These are phyloP conservation scores for Hymenoscyphus linearis DNA, from an alignment of 2,329 filamentous ascomycete genomes.

Conservation along the genomic window DNA sequence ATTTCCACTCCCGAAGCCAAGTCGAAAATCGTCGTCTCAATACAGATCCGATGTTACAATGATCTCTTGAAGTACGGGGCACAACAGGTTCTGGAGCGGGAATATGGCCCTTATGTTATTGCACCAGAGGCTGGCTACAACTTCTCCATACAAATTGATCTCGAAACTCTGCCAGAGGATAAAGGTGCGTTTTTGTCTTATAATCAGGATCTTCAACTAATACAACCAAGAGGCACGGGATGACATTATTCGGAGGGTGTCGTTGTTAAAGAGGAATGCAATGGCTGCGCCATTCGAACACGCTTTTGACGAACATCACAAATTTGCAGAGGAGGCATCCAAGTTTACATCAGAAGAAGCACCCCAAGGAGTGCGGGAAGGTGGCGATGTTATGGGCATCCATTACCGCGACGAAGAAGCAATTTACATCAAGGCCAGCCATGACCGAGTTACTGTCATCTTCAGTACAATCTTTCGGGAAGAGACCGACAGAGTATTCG, in stretches of 20 bases:
- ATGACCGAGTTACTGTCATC: slow-evolving; percentile 96
- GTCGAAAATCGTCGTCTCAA: slow-evolving; percentile 89
- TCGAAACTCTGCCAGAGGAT: slow-evolving; percentile 78
- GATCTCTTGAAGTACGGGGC: slow-evolving; percentile 93
- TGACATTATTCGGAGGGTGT: slow-evolving; percentile 79
- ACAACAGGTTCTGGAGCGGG: slow-evolving; percentile 81
- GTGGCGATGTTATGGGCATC: slow-evolving; percentile 89
- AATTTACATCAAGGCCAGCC: slow-evolving; percentile 96
- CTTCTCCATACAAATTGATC: slow-evolving; percentile 86
- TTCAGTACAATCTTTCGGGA: slow-evolving; percentile 98
- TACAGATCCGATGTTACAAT: slow-evolving; percentile 89
- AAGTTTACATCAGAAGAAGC: slow-evolving; percentile 93
- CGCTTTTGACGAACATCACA: slow-evolving; percentile 88
- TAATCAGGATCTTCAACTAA: slow-evolving; percentile 7
- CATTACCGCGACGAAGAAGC: slow-evolving; percentile 99
- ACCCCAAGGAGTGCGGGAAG: slow-evolving; percentile 82
- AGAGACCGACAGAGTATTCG: slow-evolving; percentile 95
- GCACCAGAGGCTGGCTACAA: slow-evolving; percentile 86
- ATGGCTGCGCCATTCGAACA: slow-evolving; percentile 99
- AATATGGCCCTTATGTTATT: slow-evolving; percentile 91
- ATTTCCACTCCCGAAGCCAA: slow-evolving; percentile 94
- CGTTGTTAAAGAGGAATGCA: slow-evolving; percentile 91
- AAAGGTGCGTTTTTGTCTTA: slow-evolving; percentile 49
- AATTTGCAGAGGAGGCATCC: slow-evolving; percentile 79
- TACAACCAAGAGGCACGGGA: slow-evolving; percentile 62